Conservation (phyloP, 2,329 filamentous ascomycete genomes). For the Penicillium occitanis region DNA sequence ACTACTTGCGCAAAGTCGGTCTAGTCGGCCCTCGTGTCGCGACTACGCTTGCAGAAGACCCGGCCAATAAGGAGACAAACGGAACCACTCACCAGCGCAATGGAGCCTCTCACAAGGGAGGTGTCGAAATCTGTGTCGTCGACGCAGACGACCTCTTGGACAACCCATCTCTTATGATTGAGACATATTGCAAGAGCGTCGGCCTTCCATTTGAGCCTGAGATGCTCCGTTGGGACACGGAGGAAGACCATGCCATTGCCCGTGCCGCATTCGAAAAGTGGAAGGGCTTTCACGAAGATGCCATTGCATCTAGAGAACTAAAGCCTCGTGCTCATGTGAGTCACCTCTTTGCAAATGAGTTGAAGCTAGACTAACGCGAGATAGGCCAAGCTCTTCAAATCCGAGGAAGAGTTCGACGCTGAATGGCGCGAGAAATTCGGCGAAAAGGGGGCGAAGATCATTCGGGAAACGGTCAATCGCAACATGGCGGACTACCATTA, state of each 20-base stretch:
- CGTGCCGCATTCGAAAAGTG: constrained; percentile 86
- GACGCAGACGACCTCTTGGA: constrained; percentile 95
- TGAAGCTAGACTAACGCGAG: neutral
- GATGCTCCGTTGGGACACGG: constrained; percentile 84
- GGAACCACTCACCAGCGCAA: constrained; percentile 25
- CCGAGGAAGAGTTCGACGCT: constrained; percentile 56
- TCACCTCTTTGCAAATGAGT: neutral
- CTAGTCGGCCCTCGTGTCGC: constrained; percentile 69
- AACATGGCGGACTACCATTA: constrained; percentile 64
- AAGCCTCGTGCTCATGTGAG: constrained; percentile 57
- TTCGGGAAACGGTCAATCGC: constrained; percentile 58
- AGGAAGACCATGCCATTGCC: constrained; percentile 68
- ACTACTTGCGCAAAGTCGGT: constrained; percentile 70
- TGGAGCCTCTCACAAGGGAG: constrained; percentile 23
- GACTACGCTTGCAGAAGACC: constrained; percentile 28
- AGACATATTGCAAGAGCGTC: constrained; percentile 77
- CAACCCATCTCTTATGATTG: constrained; percentile 71
- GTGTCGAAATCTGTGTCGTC: constrained; percentile 73
- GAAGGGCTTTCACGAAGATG: constrained; percentile 96
- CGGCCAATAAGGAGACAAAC: constrained; percentile 26
- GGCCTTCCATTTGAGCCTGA: constrained; percentile 71
- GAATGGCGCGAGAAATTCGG: constrained; percentile 65
- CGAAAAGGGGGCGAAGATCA: constrained; percentile 58
- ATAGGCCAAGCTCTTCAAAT: constrained; percentile 38
- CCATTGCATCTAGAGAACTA: constrained; percentile 75